Evolutionary conservation across 768 basidiomycete genomes (phyloP).

Genomic region (Lentinus tigrinus): DNA sequence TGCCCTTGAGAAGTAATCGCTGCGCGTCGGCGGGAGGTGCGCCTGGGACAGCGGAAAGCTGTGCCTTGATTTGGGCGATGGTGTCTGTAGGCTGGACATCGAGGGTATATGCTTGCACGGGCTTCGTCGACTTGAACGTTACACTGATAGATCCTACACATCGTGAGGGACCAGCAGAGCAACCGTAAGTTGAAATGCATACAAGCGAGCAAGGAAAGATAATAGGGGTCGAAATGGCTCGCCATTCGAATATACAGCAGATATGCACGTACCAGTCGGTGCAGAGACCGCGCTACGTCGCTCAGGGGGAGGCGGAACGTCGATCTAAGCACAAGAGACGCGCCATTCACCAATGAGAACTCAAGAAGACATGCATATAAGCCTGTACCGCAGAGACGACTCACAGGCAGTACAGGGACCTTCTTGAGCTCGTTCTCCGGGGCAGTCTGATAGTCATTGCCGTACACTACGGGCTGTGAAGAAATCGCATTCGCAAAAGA

Average conservation of each 20-base stretch:
- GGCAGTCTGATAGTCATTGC: conserved; percentile 77
- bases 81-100: conserved; percentile 79
- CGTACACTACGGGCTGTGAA: conserved; percentile 64
- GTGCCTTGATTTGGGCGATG: conserved; percentile 74
- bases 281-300: conserved; percentile 38
- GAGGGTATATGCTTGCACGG: conserved; percentile 72
- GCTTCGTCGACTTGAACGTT: conserved; percentile 91
- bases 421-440: conserved; percentile 63
- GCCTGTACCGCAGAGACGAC: conserved; percentile 19
- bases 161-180: background rate
- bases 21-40: conserved; percentile 82
- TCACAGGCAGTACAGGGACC: conserved; percentile 68
- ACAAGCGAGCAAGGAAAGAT: background rate
- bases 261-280: conserved; percentile 29
- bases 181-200: background rate
- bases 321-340: conserved; percentile 40
- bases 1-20: conserved; percentile 89
- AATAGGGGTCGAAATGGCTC: background rate
- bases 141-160: conserved; percentile 53
- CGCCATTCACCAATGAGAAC: background rate
- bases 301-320: conserved; percentile 60
- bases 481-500: conserved; percentile 63
- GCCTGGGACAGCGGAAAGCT: conserved; percentile 60
- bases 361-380: conserved; percentile 5
- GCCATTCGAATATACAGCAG: too few species aligned